These are phyloP conservation scores for Syzygium malaccense DNA, from an alignment of 441 rosid species.

Conservation along the genomic window DNA sequence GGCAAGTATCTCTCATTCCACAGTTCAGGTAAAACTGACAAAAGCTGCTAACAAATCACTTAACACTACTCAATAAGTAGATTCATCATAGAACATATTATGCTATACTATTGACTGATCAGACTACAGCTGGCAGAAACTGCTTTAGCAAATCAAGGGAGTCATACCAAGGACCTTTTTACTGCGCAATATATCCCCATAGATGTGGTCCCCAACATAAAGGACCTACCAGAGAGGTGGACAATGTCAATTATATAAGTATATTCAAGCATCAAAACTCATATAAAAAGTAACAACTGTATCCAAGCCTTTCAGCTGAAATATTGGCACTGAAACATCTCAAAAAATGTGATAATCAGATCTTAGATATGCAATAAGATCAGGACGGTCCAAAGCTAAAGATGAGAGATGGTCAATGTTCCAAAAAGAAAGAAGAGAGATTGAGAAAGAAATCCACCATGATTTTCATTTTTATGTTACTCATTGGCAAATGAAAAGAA, in stretches of 20 bases:
- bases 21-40: not conserved
- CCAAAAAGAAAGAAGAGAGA: not conserved
- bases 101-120: not conserved
- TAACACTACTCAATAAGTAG: not conserved
- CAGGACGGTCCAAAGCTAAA: not conserved
- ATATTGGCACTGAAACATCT: not conserved
- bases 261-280: not conserved
- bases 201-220: constrained; percentile 98
- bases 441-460: not conserved
- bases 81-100: not conserved
- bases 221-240: constrained; percentile 50
- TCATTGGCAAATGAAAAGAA: not conserved
- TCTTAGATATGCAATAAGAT: not conserved
- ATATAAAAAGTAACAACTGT: not conserved
- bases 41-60: not conserved
- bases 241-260: not conserved
- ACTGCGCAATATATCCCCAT: constrained; percentile 97
- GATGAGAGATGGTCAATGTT: not conserved
- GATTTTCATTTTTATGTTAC: not conserved
- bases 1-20: not conserved
- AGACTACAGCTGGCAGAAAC: not conserved
- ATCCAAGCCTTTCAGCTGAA: not conserved
- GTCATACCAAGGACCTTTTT: constrained; percentile 87
- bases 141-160: constrained; percentile 1
- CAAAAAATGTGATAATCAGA: not conserved